Evolutionary conservation across 345 rosid species (phyloP).

Genomic region (Aquilaria yunnanensis): DNA sequence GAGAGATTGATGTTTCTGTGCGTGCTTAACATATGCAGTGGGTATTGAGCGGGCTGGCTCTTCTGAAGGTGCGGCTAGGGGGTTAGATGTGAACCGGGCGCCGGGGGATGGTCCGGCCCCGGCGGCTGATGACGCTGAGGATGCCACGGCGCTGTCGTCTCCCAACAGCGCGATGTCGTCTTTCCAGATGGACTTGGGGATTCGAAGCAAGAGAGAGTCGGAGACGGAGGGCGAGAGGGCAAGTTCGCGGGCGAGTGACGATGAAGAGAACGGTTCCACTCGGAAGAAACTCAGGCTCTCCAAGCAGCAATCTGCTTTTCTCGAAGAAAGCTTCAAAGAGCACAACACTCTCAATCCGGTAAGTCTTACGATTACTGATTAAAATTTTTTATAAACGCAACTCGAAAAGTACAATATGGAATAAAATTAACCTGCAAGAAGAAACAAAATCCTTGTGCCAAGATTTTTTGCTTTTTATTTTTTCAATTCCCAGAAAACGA

Average conservation of each 20-base stretch:
- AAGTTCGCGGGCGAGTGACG: conserved; percentile 71
- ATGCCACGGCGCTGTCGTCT: conserved; percentile 52
- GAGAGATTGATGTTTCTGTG: neutral
- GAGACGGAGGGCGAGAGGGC: conserved; percentile 49
- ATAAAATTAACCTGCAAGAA: neutral
- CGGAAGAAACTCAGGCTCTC: conserved; percentile 94
- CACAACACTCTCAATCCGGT: conserved; percentile 88
- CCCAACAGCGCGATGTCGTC: conserved; percentile 84
- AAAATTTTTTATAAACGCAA: neutral
- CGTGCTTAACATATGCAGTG: conserved; percentile 14
- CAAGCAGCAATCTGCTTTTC: conserved; percentile 88
- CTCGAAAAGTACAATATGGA: neutral
- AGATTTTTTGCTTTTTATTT: neutral
- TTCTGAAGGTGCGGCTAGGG: conserved; percentile 26
- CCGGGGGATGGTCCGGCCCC: conserved; percentile 17
- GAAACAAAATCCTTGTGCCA: neutral
- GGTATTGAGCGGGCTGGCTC: conserved; percentile 28
- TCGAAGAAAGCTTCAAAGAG: conserved; percentile 90
- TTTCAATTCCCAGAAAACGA: neutral
- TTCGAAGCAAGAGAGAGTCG: conserved; percentile 41
- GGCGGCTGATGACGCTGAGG: conserved; percentile 35
- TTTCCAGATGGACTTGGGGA: conserved; percentile 76
- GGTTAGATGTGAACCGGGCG: conserved; percentile 44
- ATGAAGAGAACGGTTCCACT: conserved; percentile 81
- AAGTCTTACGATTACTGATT: conserved; percentile 20